Conservation (phyloP, 2,329 filamentous ascomycete genomes). For the Cercospora canescens region DNA sequence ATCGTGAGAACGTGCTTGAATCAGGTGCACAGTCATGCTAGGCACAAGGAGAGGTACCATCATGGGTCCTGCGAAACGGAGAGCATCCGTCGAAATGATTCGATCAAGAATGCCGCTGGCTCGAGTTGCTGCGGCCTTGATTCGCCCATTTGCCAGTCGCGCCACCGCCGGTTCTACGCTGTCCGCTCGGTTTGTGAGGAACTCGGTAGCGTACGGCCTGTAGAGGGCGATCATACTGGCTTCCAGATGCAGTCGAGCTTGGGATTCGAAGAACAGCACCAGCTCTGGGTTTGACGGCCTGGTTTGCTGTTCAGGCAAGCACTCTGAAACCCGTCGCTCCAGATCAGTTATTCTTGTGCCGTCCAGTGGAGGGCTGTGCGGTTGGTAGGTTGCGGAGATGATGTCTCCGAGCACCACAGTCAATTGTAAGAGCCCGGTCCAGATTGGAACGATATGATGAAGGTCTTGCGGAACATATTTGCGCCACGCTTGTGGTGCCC, state of each 20-base stretch:
- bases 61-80: constrained; percentile 8
- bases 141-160: constrained; percentile 3
- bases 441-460: constrained; percentile 12
- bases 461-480: constrained; percentile 13
- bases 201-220: constrained; percentile 13
- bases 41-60: constrained; percentile 18
- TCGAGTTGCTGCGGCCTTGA: constrained; percentile 9
- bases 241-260: constrained; percentile 10
- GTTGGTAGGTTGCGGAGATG: constrained; percentile 6
- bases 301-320: constrained; percentile 9
- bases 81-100: constrained; percentile 2
- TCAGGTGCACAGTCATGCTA: constrained; percentile 17
- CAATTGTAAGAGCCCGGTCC: constrained; percentile 15
- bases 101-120: constrained; percentile 10
- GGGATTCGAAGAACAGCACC: constrained; percentile 9
- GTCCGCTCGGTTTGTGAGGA: not conserved
- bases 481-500: constrained; percentile 1
- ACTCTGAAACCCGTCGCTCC: constrained; percentile 10
- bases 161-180: not conserved
- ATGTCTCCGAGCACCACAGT: constrained; percentile 12
- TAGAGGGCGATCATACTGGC: constrained; percentile 11
- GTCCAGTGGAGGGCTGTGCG: constrained; percentile 7
- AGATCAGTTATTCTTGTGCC: constrained; percentile 4
- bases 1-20: constrained; percentile 13
- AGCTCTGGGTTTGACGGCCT: constrained; percentile 2